Evolutionary conservation across 202 grass and related monocot genomes (phyloP).

Genomic region (Panicum virgatum): DNA sequence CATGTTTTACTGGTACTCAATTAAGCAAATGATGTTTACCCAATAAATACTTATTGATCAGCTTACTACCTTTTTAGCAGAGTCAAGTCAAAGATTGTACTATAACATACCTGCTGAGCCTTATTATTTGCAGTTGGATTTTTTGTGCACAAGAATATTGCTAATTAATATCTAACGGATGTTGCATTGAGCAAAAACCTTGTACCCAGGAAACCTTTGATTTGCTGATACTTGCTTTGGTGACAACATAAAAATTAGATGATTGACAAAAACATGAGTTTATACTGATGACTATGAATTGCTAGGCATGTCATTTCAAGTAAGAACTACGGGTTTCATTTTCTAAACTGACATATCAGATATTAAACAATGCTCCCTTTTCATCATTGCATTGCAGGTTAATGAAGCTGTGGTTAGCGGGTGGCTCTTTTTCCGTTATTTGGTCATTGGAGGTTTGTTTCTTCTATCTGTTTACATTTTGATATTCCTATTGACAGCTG

Average conservation of each 20-base stretch:
- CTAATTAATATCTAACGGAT: constrained; percentile 1
- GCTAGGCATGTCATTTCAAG: constrained; percentile 4
- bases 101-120: neutral
- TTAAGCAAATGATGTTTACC: neutral
- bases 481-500: neutral
- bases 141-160: constrained; percentile 1
- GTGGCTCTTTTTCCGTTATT: constrained; percentile 99
- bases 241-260: constrained; percentile 14
- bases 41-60: neutral
- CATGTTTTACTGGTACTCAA: neutral
- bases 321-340: constrained; percentile 15
- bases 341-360: neutral
- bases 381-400: constrained; percentile 60
- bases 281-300: constrained; percentile 22
- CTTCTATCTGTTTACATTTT: constrained; percentile 21
- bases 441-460: constrained; percentile 90
- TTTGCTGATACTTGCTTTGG: constrained; percentile 2
- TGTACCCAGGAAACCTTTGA: constrained; percentile 16
- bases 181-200: neutral
- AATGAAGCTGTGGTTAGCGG: constrained; percentile 98
- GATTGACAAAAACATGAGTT: constrained; percentile 1
- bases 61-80: neutral
- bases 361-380: constrained; percentile 26
- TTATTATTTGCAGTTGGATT: constrained; percentile 6
- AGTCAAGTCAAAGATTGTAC: neutral